Base-by-base conservation (phyloP, 352 stramenopile genomes). In the Pythium aristosporum region DNA sequence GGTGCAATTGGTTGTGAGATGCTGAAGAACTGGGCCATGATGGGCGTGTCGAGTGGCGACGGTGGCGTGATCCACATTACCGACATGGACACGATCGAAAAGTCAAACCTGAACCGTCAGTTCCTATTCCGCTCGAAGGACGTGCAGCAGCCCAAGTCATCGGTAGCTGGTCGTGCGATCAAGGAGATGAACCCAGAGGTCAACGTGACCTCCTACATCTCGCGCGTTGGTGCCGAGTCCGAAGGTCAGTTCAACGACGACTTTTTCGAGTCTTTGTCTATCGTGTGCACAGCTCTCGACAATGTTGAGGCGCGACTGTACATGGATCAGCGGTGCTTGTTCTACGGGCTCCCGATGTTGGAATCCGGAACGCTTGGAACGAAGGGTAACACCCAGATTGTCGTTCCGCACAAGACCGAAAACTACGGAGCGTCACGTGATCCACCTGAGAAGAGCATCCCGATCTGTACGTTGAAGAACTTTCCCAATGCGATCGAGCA, bases 1-100 rank as follows among this genome's bases (percentile, higher is more conserved):
- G 98, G 98, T 49, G 98, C 98, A 5, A 99, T 99, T 69, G 98
- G 98, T 5, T 99, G 98, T 72, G 98, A 99, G 80, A 99, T 99
- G 95, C 85, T 99, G 8, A 99, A 99, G 82, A 99, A 99, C 18
- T 46, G 39, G 39, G 39, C 39, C 39, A 46, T 46, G 39, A 46
- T 46, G 39, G 39, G 39, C 6, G 39, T 99, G 6, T 90, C 88
- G 9, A 97, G 82, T 61, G 83, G 79, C 25, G 83, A 89, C 30
- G 67, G 85, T 34, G 93, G 92, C 11, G 79, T 77, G 10, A 94
- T 99, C 50, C 81, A 98, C 61, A 90, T 99, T 21, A 99, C 97
- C 1, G 97, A 99, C 71, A 99, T 99, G 97, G 98, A 99, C 74
- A 93, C 89, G 39, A 99, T 99, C 67, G 98, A 99, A 80, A 99